Conservation (phyloP, 2,329 filamentous ascomycete species). For the Cladosporium oxysporum region DNA sequence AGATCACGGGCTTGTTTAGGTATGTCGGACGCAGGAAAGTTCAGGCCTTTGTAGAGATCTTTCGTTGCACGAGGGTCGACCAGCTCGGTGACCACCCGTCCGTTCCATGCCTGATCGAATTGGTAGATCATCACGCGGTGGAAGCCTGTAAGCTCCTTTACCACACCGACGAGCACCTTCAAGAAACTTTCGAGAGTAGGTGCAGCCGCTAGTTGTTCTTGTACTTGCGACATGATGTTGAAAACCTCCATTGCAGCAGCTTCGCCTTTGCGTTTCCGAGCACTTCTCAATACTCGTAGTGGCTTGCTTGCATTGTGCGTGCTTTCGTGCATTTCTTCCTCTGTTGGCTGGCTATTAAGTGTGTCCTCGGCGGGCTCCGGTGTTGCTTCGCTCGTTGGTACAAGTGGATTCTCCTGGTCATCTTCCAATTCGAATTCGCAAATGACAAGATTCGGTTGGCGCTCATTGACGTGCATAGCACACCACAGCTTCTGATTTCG, state of each 20-base stretch:
- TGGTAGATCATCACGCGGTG: slow-evolving; percentile 93
- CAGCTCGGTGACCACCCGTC: slow-evolving; percentile 82
- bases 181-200: slow-evolving; percentile 71
- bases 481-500: slow-evolving; percentile 76
- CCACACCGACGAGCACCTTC: slow-evolving; percentile 78
- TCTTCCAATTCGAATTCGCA: slow-evolving; percentile 90
- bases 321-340: slow-evolving; percentile 73
- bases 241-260: slow-evolving; percentile 87
- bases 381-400: slow-evolving; percentile 58
- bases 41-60: slow-evolving; percentile 82
- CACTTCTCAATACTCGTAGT: slow-evolving; percentile 72
- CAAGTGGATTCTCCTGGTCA: slow-evolving; percentile 67
- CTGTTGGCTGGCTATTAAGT: slow-evolving; percentile 68
- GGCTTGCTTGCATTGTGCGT: slow-evolving; percentile 75
- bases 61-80: slow-evolving; percentile 77
- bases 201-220: slow-evolving; percentile 78
- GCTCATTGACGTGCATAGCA: slow-evolving; percentile 74
- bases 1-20: slow-evolving; percentile 83
- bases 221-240: slow-evolving; percentile 88
- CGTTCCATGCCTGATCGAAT: slow-evolving; percentile 81
- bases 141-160: slow-evolving; percentile 88
- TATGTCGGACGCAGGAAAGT: slow-evolving; percentile 87
- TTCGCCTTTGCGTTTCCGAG: slow-evolving; percentile 73
- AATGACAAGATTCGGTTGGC: slow-evolving; percentile 70
- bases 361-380: slow-evolving; percentile 72